Evolutionary conservation across 768 basidiomycete genomes (phyloP).

Genomic region (Boletus tylopilopsis): DNA sequence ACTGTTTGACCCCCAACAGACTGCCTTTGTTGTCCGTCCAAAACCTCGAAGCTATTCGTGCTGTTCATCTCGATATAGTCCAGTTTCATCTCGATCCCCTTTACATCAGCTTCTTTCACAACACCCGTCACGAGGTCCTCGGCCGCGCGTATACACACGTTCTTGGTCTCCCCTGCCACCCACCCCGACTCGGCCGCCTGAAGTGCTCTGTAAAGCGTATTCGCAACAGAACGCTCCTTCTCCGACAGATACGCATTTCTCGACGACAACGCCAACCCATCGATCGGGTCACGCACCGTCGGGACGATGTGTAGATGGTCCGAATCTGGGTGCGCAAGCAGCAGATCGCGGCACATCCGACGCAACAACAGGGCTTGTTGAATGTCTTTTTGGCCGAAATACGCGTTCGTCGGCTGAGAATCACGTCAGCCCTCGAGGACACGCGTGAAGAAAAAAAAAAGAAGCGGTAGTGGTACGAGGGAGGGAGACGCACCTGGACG

Average conservation of each 20-base stretch:
- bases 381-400: conserved; percentile 98
- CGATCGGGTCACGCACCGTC: conserved; percentile 64
- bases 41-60: conserved; percentile 63
- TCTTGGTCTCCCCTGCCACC: conserved; percentile 47
- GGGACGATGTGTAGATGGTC: conserved; percentile 82
- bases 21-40: conserved; percentile 37
- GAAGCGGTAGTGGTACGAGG: too few relatives aligned
- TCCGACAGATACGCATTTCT: conserved; percentile 79
- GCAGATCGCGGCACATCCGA: conserved; percentile 72
- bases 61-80: conserved; percentile 94
- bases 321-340: conserved; percentile 72
- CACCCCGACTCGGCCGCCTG: conserved; percentile 53
- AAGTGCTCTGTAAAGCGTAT: conserved; percentile 67
- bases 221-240: conserved; percentile 59
- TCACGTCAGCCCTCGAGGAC: not conserved
- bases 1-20: conserved; percentile 36
- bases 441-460: not conserved
- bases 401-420: conserved; percentile 73
- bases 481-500: conserved; percentile 56
- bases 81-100: conserved; percentile 52
- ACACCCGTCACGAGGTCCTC: conserved; percentile 36
- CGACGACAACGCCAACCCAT: conserved; percentile 83
- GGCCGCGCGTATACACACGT: conserved; percentile 45
- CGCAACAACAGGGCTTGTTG: conserved; percentile 90
- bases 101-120: conserved; percentile 28